Evolutionary conservation across 116 monocot species (phyloP), one percentile per base, ranked within the genome.

Genomic region (Posidonia oceanica): DNA sequence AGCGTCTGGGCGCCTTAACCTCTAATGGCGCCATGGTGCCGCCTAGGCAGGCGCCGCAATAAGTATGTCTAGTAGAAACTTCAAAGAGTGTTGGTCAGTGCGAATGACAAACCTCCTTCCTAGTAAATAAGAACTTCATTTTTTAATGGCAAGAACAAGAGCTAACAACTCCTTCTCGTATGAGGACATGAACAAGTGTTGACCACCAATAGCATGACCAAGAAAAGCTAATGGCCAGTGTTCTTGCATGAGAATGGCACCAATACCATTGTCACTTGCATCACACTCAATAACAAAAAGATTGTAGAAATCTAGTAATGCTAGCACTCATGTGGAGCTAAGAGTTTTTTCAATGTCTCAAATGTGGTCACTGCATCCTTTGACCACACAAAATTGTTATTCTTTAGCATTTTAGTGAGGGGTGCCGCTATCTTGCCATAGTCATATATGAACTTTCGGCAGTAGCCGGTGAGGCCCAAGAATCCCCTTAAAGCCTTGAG

Each of bases 151-250:
- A n/a, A 39, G 23, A 0, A 39, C 16, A 12, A 60, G 38, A 15
- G 54, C 52, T 1, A 29, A 54, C 39, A 64, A 17, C 21, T 74
- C 73, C 4, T 66, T 54, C 3, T 53, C 73, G 39, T 74, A 65
- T 0, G 36, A 40, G 2, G 64, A 74, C 0, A 3, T 37, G 0
- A 5, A 13, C 2, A 4, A 7, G 3, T 44, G 18, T 42, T 39
- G 54, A 6, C 10, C 18, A 0, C 1, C 0, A 0, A 74, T 17
- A 14, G 17, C 21, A 8, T 36, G 18, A 18, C 16, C 61, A 1
- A 18, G 61, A 16, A 57, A 71, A 10, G 38, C 44, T 3, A 61
- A 7, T 1, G 44, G 61, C 4, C 22, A 39, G 0, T 21, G 10
- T 0, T 71, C 36, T 61, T 71, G 20, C 0, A 38, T 3, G 13